Evolutionary conservation across 805 yeast genomes (phyloP).

Genomic region (Metschnikowia borealis): DNA sequence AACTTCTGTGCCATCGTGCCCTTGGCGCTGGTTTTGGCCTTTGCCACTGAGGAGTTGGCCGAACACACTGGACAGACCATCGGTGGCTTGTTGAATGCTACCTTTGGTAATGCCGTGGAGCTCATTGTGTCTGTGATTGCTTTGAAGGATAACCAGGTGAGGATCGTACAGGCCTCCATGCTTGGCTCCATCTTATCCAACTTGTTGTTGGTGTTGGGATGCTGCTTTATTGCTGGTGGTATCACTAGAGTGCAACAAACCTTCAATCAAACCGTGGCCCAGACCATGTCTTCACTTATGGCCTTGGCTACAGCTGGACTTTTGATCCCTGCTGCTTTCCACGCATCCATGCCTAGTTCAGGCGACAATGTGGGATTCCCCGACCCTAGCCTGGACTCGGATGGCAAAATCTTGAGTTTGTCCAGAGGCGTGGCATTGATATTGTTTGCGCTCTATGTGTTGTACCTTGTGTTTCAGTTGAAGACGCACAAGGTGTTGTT

Average conservation of each 20-base stretch:
- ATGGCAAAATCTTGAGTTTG: slow-evolving; percentile 57
- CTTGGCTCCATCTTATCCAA: slow-evolving; percentile 90
- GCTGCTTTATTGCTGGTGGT: slow-evolving; percentile 93
- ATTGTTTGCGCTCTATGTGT: slow-evolving; percentile 67
- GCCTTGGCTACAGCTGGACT: slow-evolving; percentile 87
- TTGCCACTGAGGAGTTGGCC: slow-evolving; percentile 89
- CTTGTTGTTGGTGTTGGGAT: slow-evolving; percentile 85
- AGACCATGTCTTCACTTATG: slow-evolving; percentile 92
- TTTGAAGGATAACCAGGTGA: slow-evolving; percentile 74
- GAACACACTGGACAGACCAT: slow-evolving; percentile 85
- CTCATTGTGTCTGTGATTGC: slow-evolving; percentile 93
- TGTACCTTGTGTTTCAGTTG: slow-evolving; percentile 83
- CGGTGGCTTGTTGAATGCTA: slow-evolving; percentile 93
- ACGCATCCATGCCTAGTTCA: slow-evolving; percentile 63
- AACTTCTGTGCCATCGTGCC: slow-evolving; percentile 92
- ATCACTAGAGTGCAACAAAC: slow-evolving; percentile 77
- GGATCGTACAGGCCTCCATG: slow-evolving; percentile 97
- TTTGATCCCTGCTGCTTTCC: slow-evolving; percentile 94
- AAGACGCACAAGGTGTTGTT: slow-evolving; percentile 78
- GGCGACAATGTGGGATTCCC: slow-evolving; percentile 37
- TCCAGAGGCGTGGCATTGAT: slow-evolving; percentile 86
- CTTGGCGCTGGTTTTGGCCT: slow-evolving; percentile 83
- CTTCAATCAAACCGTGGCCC: slow-evolving; percentile 95
- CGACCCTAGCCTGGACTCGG: slow-evolving; percentile 31
- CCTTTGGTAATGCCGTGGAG: slow-evolving; percentile 97